phyloP scores from a whole-genome alignment of 2,329 filamentous ascomycete species.

The Beauveria sp. region DNA sequence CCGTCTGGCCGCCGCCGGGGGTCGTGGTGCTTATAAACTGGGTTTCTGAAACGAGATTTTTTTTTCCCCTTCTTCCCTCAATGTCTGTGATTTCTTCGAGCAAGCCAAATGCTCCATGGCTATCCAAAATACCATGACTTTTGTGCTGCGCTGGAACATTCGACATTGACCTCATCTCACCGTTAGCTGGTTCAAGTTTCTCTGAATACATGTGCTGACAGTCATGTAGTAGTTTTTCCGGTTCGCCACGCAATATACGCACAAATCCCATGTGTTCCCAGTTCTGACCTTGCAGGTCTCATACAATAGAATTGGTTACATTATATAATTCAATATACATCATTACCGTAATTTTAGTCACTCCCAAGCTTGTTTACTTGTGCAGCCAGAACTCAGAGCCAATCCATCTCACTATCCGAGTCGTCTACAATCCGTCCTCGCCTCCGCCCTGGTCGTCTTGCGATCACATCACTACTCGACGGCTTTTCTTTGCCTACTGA shows the following conservation, averaged over 20 bases:
- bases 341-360: not conserved
- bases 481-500: not conserved
- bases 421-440: conserved; percentile 14
- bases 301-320: not conserved
- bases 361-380: not conserved
- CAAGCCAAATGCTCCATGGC: not conserved
- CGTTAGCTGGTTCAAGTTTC: not conserved
- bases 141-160: not conserved
- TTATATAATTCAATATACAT: conserved; percentile 7
- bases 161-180: not conserved
- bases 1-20: conserved; percentile 25
- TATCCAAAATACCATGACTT: not conserved
- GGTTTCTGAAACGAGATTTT: conserved; percentile 35
- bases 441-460: not conserved
- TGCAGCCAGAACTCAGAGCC: not conserved
- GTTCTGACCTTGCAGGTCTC: not conserved
- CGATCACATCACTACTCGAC: not conserved
- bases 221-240: not conserved
- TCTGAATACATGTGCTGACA: conserved; percentile 5
- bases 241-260: not conserved
- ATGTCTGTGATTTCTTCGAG: not conserved
- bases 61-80: not conserved
- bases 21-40: conserved; percentile 38
- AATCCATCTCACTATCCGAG: conserved; percentile 14
- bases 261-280: not conserved